Base-by-base conservation (phyloP, 2,329 filamentous ascomycete species). In the Ascochyta viciae-villosae region DNA sequence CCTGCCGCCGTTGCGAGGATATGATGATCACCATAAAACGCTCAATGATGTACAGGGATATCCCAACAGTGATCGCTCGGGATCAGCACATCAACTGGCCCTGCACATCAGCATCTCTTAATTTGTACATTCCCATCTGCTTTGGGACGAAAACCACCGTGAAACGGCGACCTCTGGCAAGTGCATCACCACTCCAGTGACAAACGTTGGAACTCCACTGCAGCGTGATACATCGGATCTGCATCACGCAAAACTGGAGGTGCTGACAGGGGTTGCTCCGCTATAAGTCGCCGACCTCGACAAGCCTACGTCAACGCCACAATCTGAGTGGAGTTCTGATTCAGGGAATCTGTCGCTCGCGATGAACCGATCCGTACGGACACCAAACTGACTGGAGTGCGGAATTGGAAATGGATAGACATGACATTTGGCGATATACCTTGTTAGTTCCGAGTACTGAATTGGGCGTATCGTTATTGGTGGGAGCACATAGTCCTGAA, bases 41-140 rank as follows among this genome's bases (percentile, higher is more conserved):
- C 10, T 26, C 37, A 33, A 8, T 3, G 12, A 29, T 5, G n/a
- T 42, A 12, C 53, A 46, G 53, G 53, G 53, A 19, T 50, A 44
- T n/a, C 53, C 53, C 42, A n/a, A 22, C 53, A 24, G 46, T 9
- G 53, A 38, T 46, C 37, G 24, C 15, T 29, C 31, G 41, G 24
- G 46, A 46, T 41, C 37, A 24, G 27, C 24, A 33, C 24, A 31
- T 50, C 53, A 41, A 38, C 31, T 55, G 53, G 53, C 53, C 53
- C 41, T 50, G 53, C 46, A 46, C 53, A 42, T 50, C 53, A 46
- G 23, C 52, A 46, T 50, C 38, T 40, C 46, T 55, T 29, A 33
- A 43, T 50, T 26, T 33, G 15, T 38, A 46, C 16, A 16, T 23
- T 8, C 6, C 19, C 29, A 19, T 15, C 41, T 16, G 16, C 24